Conservation (phyloP, 129 eudicot species). For the sunflower (Helianthus annuus) region HanXRQr2.0-SUNRISE NC_035436.2:165039347-165039846, state of each 20-base stretch:
- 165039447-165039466: slow-evolving; percentile 37
- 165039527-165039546: slow-evolving; percentile 46
- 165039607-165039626: slow-evolving; percentile 49
- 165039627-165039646: slow-evolving; percentile 53
- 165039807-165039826: slow-evolving; percentile 40
- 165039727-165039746: slow-evolving; percentile 15
- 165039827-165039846: slow-evolving; percentile 22
- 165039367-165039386: slow-evolving; percentile 38
- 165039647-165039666: slow-evolving; percentile 40
- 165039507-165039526: slow-evolving; percentile 34
- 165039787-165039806: slow-evolving; percentile 24
- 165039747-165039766: slow-evolving; percentile 4
- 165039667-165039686: slow-evolving; percentile 32
- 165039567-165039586: slow-evolving; percentile 46
- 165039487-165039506: slow-evolving; percentile 65
- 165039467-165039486: slow-evolving; percentile 76
- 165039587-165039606: slow-evolving; percentile 42
- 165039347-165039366: slow-evolving; percentile 66
- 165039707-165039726: slow-evolving; percentile 35
- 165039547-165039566: slow-evolving; percentile 45
- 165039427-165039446: slow-evolving; percentile 35
- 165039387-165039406: not conserved
- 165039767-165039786: slow-evolving; percentile 33
- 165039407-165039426: slow-evolving; percentile 21
- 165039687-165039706: slow-evolving; percentile 33